phyloP scores from a whole-genome alignment of 495 filamentous ascomycete species.

The Talaromyces proteolyticus region DNA sequence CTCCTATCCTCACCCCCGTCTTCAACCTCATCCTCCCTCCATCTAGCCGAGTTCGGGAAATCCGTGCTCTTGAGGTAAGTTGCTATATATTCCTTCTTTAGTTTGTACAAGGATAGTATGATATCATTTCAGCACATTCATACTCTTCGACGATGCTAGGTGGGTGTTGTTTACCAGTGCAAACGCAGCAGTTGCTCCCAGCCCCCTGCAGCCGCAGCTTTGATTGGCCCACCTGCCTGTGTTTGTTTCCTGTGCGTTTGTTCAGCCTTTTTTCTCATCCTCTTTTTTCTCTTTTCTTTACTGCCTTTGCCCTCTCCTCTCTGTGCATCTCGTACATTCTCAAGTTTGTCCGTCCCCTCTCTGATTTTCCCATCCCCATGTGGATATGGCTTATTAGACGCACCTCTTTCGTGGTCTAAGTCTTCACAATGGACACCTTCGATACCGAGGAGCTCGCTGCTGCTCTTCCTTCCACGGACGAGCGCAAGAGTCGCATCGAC shows the following conservation, averaged over 20 bases:
- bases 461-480: conserved; percentile 30
- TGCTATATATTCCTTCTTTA: too few relatives aligned
- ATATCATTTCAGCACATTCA: too few relatives aligned
- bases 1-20: conserved; percentile 6
- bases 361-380: conserved; percentile 1
- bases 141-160: too few relatives aligned
- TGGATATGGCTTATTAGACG: neutral
- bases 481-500: conserved; percentile 23
- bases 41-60: too few relatives aligned
- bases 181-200: too few relatives aligned
- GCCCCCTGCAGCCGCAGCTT: too few relatives aligned
- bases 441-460: conserved; percentile 15
- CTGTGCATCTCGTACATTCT: too few relatives aligned
- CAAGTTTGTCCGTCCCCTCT: conserved; percentile 5
- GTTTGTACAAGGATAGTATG: too few relatives aligned
- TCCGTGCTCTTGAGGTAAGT: too few relatives aligned
- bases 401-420: neutral
- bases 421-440: conserved; percentile 14
- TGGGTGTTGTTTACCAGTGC: too few relatives aligned
- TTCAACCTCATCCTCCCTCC: conserved; percentile 7
- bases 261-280: conserved; percentile 4
- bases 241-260: neutral
- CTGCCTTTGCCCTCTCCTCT: conserved; percentile 4
- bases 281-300: conserved; percentile 1
- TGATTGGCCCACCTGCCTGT: too few relatives aligned